phyloP scores from a whole-genome alignment of 2,329 filamentous ascomycete species.

The Phialocephala subalpina region DNA sequence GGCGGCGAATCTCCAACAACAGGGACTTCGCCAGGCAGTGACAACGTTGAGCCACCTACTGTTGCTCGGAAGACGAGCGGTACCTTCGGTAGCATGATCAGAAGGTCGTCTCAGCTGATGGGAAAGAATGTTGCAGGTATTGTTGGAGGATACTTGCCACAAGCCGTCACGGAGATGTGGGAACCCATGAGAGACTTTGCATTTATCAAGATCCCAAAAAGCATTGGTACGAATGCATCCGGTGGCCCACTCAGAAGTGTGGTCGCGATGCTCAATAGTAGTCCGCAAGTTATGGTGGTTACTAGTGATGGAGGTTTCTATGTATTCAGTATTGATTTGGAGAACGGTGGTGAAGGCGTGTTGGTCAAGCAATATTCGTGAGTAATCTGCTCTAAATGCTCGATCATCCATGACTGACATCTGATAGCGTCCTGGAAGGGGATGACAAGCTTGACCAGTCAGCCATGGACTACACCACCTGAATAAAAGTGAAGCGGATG shows the following conservation, averaged over 20 bases:
- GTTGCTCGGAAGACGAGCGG: constrained; percentile 66
- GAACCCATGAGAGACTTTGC: constrained; percentile 95
- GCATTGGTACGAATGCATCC: constrained; percentile 44
- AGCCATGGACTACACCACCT: constrained; percentile 39
- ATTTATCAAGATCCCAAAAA: constrained; percentile 89
- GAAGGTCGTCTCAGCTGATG: constrained; percentile 95
- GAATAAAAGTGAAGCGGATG: not conserved
- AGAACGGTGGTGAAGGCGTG: constrained; percentile 91
- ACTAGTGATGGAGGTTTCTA: constrained; percentile 96
- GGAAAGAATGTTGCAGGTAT: constrained; percentile 88
- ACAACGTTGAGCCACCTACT: constrained; percentile 39
- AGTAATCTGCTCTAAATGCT: constrained; percentile 49
- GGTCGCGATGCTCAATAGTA: constrained; percentile 96
- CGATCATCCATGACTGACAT: constrained; percentile 6
- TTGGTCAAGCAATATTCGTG: constrained; percentile 93
- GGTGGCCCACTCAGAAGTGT: constrained; percentile 79
- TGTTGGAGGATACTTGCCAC: constrained; percentile 90
- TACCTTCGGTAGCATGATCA: constrained; percentile 87
- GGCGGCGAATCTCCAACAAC: constrained; percentile 57
- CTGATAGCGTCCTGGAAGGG: constrained; percentile 42
- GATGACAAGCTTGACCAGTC: constrained; percentile 45
- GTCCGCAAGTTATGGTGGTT: constrained; percentile 96
- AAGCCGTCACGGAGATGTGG: constrained; percentile 97
- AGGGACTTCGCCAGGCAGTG: constrained; percentile 41
- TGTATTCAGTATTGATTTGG: constrained; percentile 94